phyloP scores from a whole-genome alignment of 345 rosid species.

The Lenwebbia sp. region DNA sequence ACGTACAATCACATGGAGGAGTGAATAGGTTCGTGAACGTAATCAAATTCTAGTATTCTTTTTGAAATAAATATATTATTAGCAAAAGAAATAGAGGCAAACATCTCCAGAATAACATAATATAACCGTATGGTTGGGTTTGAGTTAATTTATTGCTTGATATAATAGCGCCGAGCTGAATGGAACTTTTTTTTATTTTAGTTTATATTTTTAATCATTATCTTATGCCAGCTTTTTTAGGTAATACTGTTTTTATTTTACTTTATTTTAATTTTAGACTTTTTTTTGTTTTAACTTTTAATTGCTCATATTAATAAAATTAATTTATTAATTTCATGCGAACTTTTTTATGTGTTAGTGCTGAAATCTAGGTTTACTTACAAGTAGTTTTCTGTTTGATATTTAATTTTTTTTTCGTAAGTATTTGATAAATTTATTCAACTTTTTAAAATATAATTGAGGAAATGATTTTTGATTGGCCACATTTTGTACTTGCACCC shows the following conservation, averaged over 20 bases:
- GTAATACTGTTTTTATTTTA: not conserved
- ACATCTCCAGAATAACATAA: not conserved
- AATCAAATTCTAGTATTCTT: not conserved
- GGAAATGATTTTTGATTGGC: not conserved
- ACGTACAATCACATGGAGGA: not conserved
- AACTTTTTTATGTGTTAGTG: not conserved
- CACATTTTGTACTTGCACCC: not conserved
- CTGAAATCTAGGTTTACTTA: not conserved
- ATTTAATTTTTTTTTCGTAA: not conserved
- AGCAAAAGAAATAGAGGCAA: not conserved
- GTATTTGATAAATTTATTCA: not conserved
- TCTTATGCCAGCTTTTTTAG: not conserved
- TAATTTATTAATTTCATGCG: not conserved
- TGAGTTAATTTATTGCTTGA: not conserved
- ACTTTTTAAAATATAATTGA: not conserved
- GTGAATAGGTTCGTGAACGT: not conserved
- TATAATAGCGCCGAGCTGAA: not conserved
- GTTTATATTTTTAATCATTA: not conserved
- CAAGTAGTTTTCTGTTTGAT: not conserved
- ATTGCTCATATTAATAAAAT: not conserved
- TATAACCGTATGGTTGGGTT: not conserved
- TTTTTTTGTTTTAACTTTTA: not conserved
- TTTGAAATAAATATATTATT: not conserved
- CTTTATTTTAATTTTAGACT: not conserved
- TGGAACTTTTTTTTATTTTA: not conserved